Conservation (phyloP, 305 asterid genomes). For the Solanum hybrid region DNA sequence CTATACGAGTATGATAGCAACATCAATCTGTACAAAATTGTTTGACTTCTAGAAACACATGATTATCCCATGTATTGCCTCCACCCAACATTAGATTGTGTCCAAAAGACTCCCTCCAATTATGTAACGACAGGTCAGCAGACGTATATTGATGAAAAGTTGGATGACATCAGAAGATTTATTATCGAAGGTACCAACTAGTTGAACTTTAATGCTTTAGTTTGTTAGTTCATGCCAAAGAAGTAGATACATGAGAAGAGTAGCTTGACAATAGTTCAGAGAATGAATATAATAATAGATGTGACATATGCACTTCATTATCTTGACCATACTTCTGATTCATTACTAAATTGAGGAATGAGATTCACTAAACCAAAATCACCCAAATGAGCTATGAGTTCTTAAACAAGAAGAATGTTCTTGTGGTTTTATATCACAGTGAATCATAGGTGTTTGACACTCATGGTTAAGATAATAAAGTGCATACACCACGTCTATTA, state of each 20-base stretch:
- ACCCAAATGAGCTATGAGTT: constrained; percentile 17
- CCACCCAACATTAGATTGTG: neutral
- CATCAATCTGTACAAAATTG: no score
- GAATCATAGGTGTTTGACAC: constrained; percentile 18
- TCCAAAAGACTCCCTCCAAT: neutral
- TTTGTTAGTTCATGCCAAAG: neutral
- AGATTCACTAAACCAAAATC: constrained; percentile 28
- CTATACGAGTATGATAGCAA: no score
- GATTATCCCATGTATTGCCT: neutral
- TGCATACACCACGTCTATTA: constrained; percentile 21
- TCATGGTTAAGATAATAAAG: constrained; percentile 22
- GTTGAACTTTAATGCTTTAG: neutral
- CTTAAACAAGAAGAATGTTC: constrained; percentile 24
- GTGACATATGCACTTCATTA: no score
- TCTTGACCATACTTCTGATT: neutral
- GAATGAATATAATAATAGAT: neutral
- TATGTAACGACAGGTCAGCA: neutral
- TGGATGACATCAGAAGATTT: neutral
- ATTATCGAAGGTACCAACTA: neutral
- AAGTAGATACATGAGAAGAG: neutral
- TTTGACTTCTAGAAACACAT: neutral
- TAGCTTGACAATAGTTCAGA: neutral
- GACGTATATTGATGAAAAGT: neutral
- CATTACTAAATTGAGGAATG: neutral
- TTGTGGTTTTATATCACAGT: constrained; percentile 27